Evolutionary conservation across 2,329 filamentous ascomycete genomes (phyloP), one percentile per base, ranked within the genome.

Genomic region (Exophiala calicioides): DNA sequence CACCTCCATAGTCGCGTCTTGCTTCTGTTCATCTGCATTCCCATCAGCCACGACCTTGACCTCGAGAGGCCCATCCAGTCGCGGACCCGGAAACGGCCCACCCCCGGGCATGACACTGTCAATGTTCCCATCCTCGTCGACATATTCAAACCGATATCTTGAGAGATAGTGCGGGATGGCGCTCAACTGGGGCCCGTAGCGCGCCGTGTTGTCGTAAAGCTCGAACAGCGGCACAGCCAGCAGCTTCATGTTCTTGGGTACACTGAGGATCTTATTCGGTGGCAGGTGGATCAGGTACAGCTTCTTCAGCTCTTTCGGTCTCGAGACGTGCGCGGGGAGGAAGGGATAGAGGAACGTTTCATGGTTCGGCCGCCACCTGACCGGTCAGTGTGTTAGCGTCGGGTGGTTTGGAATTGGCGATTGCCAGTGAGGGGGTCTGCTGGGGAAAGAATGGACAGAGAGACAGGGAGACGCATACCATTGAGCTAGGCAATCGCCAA

Each of bases 261-360:
- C 93, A 62, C 88, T 94, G 32, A 98, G 79, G 10, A 97, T 87
- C 73, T 96, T 97, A 60, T 85, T 90, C 68, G 90, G 83, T 0
- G 93, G 93, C 20, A 98, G 76, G 67, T 95, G 88, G 57, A 98
- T 95, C 53, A 97, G 90, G 70, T 97, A 98, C 31, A 97, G 78
- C 78, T 98, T 98, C 77, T 98, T 98, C 75, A 91, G 95, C 74
- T 98, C 93, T 75, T 98, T 98, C 5, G 93, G 93, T 41, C 93
- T 79, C 13, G 91, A 96, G 53, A 96, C 89, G 71, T 98, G 93
- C 13, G 90, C 89, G 5, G 93, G 93, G 47, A 97, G 85, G 69
- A 96, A 98, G 1, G 93, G 93, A 67, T 98, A 98, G 90, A 98
- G 96, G 77, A 97, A 97, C 2, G 93, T 97, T 76, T 98, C 93